Base-by-base conservation (phyloP, 306 rosid species). In the Quillaja saponaria region DNA sequence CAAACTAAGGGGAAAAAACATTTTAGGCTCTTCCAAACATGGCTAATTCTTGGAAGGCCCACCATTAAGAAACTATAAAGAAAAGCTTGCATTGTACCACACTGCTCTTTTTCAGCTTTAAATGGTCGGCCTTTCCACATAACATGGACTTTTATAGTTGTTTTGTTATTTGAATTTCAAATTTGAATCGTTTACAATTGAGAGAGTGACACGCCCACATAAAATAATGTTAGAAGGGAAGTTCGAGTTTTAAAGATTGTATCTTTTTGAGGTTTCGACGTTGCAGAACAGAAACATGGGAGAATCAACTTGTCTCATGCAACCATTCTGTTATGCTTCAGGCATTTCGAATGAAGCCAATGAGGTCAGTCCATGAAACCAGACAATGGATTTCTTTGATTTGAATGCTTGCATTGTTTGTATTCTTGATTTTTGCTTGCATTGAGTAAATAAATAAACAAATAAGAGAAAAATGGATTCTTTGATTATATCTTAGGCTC, bases 281-380 rank as follows among this genome's bases (percentile, higher is more conserved):
- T 34, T 48, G 67, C 48, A n/a, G n/a, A n/a, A 10, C 40, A 34
- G 64, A 56, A 64, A 51, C 75, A 92, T 92, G 99, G 97, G 86
- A 39, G 99, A 92, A 69, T 83, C 99, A 28, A 35, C 90, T 40
- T 89, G 99, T 80, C 80, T 92, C 82, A 78, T 92, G 94, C 97
- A 82, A 44, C 96, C 99, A 33, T 84, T 92, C 74, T 89, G 97
- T 60, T 89, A 86, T 53, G 78, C 82, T 74, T 85, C 96, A 7
- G 94, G 90, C 45, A 71, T 84, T 54, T 55, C 85, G 73, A 84
- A 84, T 78, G 94, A 92, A 66, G 16, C 95, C 79, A 74, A 67
- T 6, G 85, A 92, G 99, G 96, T 87, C 51, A 63, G 81, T 78
- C 63, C 77, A 35, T 55, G 15, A 13, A 42, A 7, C 69, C 6